These are phyloP conservation scores for Dissoconium aciculare DNA, from an alignment of 2,329 filamentous ascomycete species.

Conservation along the genomic window DNA sequence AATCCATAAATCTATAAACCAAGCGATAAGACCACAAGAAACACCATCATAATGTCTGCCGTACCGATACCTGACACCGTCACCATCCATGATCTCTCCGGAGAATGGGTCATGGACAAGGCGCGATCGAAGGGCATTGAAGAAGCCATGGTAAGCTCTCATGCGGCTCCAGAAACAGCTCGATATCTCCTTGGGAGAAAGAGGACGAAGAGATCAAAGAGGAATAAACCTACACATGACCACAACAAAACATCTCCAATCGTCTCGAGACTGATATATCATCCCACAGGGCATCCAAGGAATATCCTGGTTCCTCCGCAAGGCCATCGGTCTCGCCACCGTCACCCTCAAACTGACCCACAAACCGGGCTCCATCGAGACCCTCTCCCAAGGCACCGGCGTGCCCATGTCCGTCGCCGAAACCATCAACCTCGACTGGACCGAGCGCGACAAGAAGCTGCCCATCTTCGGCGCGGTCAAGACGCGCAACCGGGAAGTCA, in stretches of 20 bases:
- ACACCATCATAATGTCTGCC: slow-evolving; percentile 1
- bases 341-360: neutral
- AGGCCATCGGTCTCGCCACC: neutral
- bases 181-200: too few relatives aligned
- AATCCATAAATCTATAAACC: too few relatives aligned
- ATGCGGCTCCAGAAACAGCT: too few relatives aligned
- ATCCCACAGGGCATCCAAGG: too few relatives aligned
- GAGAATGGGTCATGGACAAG: neutral
- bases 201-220: too few relatives aligned
- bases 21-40: too few relatives aligned
- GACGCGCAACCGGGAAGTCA: neutral
- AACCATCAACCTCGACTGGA: neutral
- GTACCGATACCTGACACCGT: neutral
- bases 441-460: neutral
- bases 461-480: neutral
- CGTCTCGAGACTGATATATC: too few relatives aligned
- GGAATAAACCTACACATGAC: too few relatives aligned
- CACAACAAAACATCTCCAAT: too few relatives aligned
- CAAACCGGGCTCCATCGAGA: neutral
- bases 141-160: too few relatives aligned
- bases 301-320: neutral
- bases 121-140: neutral
- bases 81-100: neutral
- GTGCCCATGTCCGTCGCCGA: neutral
- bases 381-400: neutral